Base-by-base conservation (phyloP, 108 stramenopile species). In the Stephanodiscus triporus region DNA sequence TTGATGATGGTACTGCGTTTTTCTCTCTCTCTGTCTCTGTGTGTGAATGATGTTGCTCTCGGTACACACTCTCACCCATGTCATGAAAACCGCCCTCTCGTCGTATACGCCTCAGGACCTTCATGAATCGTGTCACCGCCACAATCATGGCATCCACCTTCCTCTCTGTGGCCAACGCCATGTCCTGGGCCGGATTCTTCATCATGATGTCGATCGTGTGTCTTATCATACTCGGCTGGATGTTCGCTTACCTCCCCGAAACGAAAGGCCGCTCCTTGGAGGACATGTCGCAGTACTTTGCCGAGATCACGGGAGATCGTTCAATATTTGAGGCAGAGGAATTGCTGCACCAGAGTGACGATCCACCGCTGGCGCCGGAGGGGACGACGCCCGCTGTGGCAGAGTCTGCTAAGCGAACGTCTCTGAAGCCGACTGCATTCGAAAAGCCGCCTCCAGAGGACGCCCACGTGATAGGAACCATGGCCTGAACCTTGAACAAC, bases 261-360 rank as follows among this genome's bases (percentile, higher is more conserved):
- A 95, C 95, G 22, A 93, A 89, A 37, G 91, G 89, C 2, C 80
- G 84, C 6, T 73, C 90, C 9, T 68, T 95, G 79, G 95, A 95
- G 63, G 89, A 92, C 20, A 95, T 95, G 95, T 78, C 92, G 9
- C 55, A 88, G 10, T 92, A 89, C 73, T 93, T 95, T 83, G 95
- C 91, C 24, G 91, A 91, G 62, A 85, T 95, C 37, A 91, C 91
- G 1, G 89, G 87, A 10, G 94, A 95, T 59, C 49, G 56, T 26
- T 68, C 70, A 14, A 69, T 94, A 37, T 66, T 94, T 17, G 94
- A 95, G 54, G 89, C 89, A 2, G 91, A 92, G 58, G 79, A 65
- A 63, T 24, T 53, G n/a, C 43, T 81, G 24, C 47, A 81, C 57
- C 58, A 73, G 16, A 38, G 17, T 4, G 72, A 68, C 16, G 61